A percentile compares a stretch with the other conserved stretches of the same genome.
These are phyloP conservation scores for Lojkania enalia DNA, from an alignment of 2,329 filamentous ascomycete species.

Conservation along the genomic window DNA sequence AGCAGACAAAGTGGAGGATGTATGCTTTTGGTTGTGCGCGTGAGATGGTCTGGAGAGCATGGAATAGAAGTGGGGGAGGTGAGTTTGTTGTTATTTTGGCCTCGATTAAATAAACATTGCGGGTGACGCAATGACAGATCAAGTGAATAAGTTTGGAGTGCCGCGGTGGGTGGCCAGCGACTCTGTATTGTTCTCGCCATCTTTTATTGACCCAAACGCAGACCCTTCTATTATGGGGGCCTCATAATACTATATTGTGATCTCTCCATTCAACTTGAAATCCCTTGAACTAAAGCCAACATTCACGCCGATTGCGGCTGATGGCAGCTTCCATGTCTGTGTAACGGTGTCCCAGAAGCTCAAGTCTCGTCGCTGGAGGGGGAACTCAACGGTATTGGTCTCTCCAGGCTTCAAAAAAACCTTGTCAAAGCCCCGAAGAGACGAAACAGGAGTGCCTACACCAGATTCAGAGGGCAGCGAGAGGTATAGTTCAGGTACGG, in stretches of 20 bases:
- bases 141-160: too few species aligned
- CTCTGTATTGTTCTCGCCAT: not conserved
- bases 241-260: constrained; percentile 7
- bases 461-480: constrained; percentile 43
- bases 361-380: constrained; percentile 53
- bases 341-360: constrained; percentile 54
- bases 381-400: constrained; percentile 49
- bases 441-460: constrained; percentile 49
- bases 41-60: too few species aligned
- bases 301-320: constrained; percentile 18
- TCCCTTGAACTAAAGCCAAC: constrained; percentile 35
- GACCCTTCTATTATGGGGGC: not conserved
- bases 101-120: not conserved
- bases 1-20: too few species aligned
- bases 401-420: constrained; percentile 48
- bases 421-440: constrained; percentile 56
- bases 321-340: constrained; percentile 49
- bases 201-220: not conserved
- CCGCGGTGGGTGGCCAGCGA: too few species aligned
- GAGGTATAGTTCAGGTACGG: constrained; percentile 62
- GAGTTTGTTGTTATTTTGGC: not conserved
- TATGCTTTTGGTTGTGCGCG: too few species aligned
- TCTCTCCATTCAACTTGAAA: constrained; percentile 17
- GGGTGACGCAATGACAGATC: not conserved
- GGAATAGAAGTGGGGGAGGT: not conserved